Conservation (phyloP, 2,329 filamentous ascomycete species). For the Neurospora sp. region DNA sequence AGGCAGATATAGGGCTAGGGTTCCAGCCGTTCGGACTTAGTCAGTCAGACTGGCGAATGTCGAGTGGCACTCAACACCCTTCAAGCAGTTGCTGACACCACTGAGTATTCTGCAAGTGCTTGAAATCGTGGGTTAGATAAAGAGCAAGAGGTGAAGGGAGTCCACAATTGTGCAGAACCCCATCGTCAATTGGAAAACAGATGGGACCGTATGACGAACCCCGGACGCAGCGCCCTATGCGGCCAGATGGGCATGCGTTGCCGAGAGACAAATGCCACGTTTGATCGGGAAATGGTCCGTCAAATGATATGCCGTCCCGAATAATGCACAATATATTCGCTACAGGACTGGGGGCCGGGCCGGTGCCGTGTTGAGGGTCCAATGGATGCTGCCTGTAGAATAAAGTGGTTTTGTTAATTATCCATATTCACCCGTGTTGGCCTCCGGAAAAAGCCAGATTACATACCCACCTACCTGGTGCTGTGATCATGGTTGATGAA, state of each 20-base stretch:
- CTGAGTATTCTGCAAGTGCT: too few relatives aligned
- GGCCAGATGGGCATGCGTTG: not conserved
- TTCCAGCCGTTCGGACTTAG: not conserved
- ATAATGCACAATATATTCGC: not conserved
- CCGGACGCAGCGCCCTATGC: not conserved
- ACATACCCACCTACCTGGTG: not conserved
- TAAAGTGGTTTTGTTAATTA: not conserved
- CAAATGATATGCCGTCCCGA: not conserved
- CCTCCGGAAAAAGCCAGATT: not conserved
- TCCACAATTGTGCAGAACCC: not conserved
- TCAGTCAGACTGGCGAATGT: not conserved
- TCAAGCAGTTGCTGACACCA: too few relatives aligned
- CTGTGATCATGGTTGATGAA: not conserved
- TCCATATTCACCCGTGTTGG: not conserved
- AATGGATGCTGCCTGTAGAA: not conserved
- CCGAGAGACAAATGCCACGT: not conserved
- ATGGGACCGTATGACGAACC: not conserved
- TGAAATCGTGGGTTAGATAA: not conserved
- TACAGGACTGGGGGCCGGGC: not conserved
- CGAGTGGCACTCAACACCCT: not conserved
- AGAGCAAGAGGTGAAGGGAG: fast-evolving
- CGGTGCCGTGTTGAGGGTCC: not conserved
- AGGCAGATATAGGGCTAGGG: not conserved
- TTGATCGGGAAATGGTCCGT: not conserved
- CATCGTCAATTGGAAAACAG: not conserved